Evolutionary conservation across 768 basidiomycete species (phyloP), one percentile per base, ranked within the genome.

Genomic region (Mycena rosella): DNA sequence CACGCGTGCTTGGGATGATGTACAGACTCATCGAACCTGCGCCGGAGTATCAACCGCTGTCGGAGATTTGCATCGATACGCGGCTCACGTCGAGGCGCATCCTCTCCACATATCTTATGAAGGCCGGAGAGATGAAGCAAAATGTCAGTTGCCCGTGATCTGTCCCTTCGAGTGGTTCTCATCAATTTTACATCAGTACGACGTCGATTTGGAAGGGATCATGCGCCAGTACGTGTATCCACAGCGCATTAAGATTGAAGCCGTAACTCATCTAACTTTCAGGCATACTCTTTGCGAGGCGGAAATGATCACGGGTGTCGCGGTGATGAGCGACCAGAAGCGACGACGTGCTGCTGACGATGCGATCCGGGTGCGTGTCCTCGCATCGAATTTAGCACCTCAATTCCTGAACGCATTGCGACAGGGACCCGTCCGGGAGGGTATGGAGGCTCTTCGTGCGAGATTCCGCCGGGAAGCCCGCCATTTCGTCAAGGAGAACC

Each of bases 391-490:
- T n/a, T n/a, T n/a, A n/a, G n/a, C n/a, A 32, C 11, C 17, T 1
- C 1, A 38, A 26, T 22, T 42, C 26, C n/a, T n/a, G 8, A 42
- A 14, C 29, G 2, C 22, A 24, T 36, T 34, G 32, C 38, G 7
- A 42, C 32, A 71, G 70, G 71, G 71, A 2, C 71, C 71, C 17
- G 71, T 72, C 15, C 49, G 65, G 11, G 71, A 72, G 44, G 71
- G 56, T 7, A 72, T 60, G 60, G 67, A 69, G 1, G 44, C 47
- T 0, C 59, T 72, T 1, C 55, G 56, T 5, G 40, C 20, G 2
- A 6, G n/a, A 4, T 66, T 47, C 17, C 71, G 71, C 17, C 40
- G 58, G 9, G n/a, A 51, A 8, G 67, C 67, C 2, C 63, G 67
- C 6, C 47, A 10, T 2, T 72, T 65, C n/a, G 71, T 72, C 51